Base-by-base conservation (phyloP, 108 stramenopile genomes). In the Cyclotella kingstonii region DNA sequence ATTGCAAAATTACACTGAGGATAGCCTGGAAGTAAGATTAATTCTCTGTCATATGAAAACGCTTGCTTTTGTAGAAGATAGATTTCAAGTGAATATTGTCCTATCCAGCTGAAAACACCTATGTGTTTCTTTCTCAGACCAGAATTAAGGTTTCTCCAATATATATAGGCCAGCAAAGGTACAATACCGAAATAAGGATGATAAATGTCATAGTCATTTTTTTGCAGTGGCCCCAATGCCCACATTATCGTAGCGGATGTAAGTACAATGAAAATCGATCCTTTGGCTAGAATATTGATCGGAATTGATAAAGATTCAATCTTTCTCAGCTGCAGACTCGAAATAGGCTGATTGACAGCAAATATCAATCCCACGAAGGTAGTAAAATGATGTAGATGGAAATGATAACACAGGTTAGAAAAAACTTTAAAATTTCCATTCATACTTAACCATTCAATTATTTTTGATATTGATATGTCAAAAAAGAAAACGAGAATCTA, bases 41-140 rank as follows among this genome's bases (percentile, higher is more conserved):
- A 15, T 9, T 35, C 23, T 10, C 39, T 54, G 3, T 60, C 70
- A 45, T 68, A 35, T 42, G 23, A 63, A 77, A 88, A 87, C 11
- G 90, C 26, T 41, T 95, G 90, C 57, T 89, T 86, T 77, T 90
- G 89, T 54, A 92, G 60, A 28, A 95, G 68, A 66, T 89, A 95
- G 6, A 90, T 89, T 82, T 95, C 93, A 7, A 95, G 61, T 11
- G 90, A 89, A 29, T 79, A 82, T 57, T 82, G 87, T 17, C 93
- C 93, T 8, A 95, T 57, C 25, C 59, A 55, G 66, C 85, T 77
- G 3, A 95, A 79, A 25, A 85, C 56, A 23, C 61, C 63, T 30
- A 84, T 60, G 62, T 89, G 77, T 44, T 60, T 28, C 26, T 60
- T 60, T 18, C 93, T 63, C 10, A 90, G 33, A 9, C 39, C 50